A percentile compares a stretch with the other conserved stretches of the same genome.
These are phyloP conservation scores for Aschersonia sp. DNA, from an alignment of 2,329 filamentous ascomycete genomes.

Conservation along the genomic window DNA sequence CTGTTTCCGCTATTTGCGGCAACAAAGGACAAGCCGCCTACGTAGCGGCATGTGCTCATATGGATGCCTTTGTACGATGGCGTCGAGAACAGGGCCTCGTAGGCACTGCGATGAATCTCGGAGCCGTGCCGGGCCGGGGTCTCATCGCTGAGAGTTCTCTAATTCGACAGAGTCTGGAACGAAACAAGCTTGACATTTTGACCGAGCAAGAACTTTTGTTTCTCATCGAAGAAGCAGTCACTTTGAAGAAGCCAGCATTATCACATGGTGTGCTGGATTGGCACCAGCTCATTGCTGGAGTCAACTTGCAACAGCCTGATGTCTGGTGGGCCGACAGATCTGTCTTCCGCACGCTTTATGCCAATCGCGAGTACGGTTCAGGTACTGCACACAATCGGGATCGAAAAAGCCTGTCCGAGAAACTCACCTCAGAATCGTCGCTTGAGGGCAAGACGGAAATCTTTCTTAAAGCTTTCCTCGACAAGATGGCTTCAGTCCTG, in stretches of 20 bases:
- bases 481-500: slow-evolving; percentile 1
- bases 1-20: slow-evolving; percentile 14
- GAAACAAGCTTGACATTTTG: not conserved
- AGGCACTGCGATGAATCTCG: slow-evolving; percentile 20
- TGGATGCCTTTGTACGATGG: slow-evolving; percentile 17
- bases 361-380: not conserved
- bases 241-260: not conserved
- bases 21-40: slow-evolving; percentile 19
- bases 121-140: slow-evolving; percentile 12
- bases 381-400: not conserved
- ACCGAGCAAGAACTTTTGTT: not conserved
- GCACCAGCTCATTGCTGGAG: not conserved
- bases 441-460: not conserved
- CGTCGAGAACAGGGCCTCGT: slow-evolving; percentile 14
- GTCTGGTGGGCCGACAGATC: not conserved
- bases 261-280: not conserved
- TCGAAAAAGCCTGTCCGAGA: not conserved
- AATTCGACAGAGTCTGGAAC: not conserved
- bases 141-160: slow-evolving; percentile 4
- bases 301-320: not conserved
- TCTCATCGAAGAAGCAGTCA: not conserved
- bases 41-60: slow-evolving; percentile 18
- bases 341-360: not conserved
- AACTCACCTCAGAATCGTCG: not conserved
- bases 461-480: not conserved